A percentile compares a stretch with the other conserved stretches of the same genome.
Evolutionary conservation across 2,329 filamentous ascomycete genomes (phyloP).

Genomic region (Aspergillus sp.): DNA sequence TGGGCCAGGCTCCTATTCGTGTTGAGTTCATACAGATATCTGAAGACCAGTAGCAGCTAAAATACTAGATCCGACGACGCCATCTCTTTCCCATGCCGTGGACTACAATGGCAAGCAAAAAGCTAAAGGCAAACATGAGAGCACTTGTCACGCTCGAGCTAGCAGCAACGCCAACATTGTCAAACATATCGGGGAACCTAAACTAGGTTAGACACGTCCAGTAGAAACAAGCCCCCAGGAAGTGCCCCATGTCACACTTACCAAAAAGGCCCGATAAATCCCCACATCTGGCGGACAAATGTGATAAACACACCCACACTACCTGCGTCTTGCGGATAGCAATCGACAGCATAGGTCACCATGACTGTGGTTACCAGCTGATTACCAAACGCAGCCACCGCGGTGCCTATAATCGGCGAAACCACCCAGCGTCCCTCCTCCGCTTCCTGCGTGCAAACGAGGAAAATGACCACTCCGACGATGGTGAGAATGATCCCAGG

Average conservation of each 20-base stretch:
- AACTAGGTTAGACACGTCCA: slow-evolving; percentile 8
- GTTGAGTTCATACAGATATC: too few relatives aligned
- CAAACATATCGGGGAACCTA: slow-evolving; percentile 38
- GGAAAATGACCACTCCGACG: slow-evolving; percentile 57
- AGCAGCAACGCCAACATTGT: slow-evolving; percentile 33
- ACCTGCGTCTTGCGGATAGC: slow-evolving; percentile 54
- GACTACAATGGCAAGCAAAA: slow-evolving; percentile 14
- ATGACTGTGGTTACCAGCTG: slow-evolving; percentile 64
- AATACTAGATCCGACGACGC: slow-evolving; percentile 2
- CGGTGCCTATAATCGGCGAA: slow-evolving; percentile 58
- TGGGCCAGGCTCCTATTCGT: too few relatives aligned
- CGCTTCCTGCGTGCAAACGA: slow-evolving; percentile 53
- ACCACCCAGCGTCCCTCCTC: slow-evolving; percentile 53
- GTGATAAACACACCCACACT: slow-evolving; percentile 62
- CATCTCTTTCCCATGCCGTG: slow-evolving; percentile 15
- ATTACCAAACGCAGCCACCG: slow-evolving; percentile 55
- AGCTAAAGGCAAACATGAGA: slow-evolving; percentile 25
- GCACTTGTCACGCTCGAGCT: slow-evolving; percentile 30
- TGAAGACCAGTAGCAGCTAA: background rate
- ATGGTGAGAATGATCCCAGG: slow-evolving; percentile 53
- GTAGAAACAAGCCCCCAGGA: background rate
- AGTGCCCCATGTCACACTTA: slow-evolving; percentile 12
- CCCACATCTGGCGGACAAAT: slow-evolving; percentile 50
- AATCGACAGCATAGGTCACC: slow-evolving; percentile 61
- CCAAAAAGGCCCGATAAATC: slow-evolving; percentile 41